Conservation (phyloP, 306 rosid species). For the Benincasa hispida region DNA sequence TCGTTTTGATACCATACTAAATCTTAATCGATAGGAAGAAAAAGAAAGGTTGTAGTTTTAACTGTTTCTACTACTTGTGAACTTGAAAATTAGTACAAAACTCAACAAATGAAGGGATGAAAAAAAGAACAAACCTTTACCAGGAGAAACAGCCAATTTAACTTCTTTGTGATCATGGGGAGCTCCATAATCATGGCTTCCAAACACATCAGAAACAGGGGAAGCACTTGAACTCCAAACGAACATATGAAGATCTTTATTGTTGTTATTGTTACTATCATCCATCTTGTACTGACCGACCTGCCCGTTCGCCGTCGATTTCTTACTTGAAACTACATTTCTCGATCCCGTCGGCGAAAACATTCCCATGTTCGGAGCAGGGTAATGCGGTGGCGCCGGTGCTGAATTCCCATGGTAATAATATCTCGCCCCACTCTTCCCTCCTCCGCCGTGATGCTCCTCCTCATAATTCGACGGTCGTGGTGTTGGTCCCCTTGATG, state of each 20-base stretch:
- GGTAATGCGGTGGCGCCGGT: constrained; percentile 37
- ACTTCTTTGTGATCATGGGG: constrained; percentile 55
- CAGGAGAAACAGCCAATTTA: constrained; percentile 48
- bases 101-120: not conserved
- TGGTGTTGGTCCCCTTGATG: constrained; percentile 63
- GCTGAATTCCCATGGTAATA: constrained; percentile 24
- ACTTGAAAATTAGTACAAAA: too few relatives aligned
- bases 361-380: constrained; percentile 76
- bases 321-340: constrained; percentile 20
- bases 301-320: constrained; percentile 34
- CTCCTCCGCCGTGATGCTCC: constrained; percentile 21
- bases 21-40: not conserved
- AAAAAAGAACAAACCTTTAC: constrained; percentile 35
- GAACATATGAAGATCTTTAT: constrained; percentile 70
- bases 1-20: not conserved
- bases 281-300: constrained; percentile 20
- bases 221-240: constrained; percentile 88
- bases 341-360: constrained; percentile 51
- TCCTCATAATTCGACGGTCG: constrained; percentile 60
- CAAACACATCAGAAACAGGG: constrained; percentile 73
- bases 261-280: constrained; percentile 15
- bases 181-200: constrained; percentile 43
- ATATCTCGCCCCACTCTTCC: constrained; percentile 26
- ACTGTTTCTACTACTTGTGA: too few relatives aligned
- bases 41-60: not conserved